Conservation (phyloP, 139 green algal species). For the Chlamydomonas sp. region DNA sequence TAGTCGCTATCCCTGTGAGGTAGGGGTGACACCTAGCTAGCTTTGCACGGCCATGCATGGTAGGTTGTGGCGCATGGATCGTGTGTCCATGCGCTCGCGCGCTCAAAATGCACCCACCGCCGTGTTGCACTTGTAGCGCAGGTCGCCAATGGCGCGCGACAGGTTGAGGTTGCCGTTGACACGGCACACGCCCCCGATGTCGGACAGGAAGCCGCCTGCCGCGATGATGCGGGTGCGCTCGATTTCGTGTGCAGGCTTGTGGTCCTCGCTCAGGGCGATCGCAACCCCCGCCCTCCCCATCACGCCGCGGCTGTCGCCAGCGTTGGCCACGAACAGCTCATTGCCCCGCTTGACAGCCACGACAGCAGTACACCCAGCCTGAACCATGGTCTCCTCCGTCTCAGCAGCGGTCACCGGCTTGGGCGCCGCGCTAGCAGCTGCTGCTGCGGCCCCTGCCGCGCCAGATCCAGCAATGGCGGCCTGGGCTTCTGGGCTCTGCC, state of each 20-base stretch:
- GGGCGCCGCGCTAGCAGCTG: not conserved
- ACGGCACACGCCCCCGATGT: conserved; percentile 44
- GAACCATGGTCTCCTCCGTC: conserved; percentile 34
- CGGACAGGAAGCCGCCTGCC: conserved; percentile 57
- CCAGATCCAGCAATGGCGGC: conserved; percentile 7
- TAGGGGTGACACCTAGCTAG: too few relatives aligned
- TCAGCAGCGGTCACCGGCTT: not conserved
- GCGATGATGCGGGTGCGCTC: conserved; percentile 73
- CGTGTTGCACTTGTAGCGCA: conserved; percentile 86
- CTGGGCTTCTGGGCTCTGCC: too few relatives aligned
- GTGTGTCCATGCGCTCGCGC: too few relatives aligned
- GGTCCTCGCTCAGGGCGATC: conserved; percentile 69
- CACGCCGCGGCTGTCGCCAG: conserved; percentile 80
- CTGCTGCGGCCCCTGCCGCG: not conserved
- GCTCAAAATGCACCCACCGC: too few relatives aligned
- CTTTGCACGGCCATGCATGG: too few relatives aligned
- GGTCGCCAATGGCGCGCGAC: conserved; percentile 88
- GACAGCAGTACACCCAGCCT: conserved; percentile 79
- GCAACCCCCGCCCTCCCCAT: conserved; percentile 56
- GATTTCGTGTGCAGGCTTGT: conserved; percentile 70
- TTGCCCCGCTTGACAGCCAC: conserved; percentile 67
- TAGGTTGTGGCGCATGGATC: too few relatives aligned
- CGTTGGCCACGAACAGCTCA: conserved; percentile 82
- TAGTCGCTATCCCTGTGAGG: too few relatives aligned
- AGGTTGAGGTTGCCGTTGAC: conserved; percentile 96